These are phyloP conservation scores for Schwanniomyces sp. DNA, from an alignment of 805 yeast species.

Conservation along the genomic window DNA sequence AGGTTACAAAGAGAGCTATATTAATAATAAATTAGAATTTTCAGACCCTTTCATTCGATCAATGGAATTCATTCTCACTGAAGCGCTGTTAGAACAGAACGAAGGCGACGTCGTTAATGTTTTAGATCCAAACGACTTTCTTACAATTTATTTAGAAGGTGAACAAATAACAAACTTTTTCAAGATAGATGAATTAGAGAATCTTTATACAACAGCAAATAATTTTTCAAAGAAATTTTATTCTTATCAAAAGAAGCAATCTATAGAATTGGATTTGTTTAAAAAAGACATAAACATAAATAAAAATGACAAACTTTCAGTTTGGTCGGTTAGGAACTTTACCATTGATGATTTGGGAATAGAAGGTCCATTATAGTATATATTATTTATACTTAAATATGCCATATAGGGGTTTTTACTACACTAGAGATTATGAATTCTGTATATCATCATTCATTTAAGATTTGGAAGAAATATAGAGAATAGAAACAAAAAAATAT, in stretches of 20 bases:
- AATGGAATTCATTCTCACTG: slow-evolving; percentile 24
- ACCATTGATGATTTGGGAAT: background rate
- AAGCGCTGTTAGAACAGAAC: slow-evolving; percentile 1
- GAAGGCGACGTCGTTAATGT: background rate
- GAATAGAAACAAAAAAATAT: background rate
- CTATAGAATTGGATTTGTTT: slow-evolving; percentile 6
- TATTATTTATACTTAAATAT: background rate
- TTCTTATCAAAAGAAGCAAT: background rate
- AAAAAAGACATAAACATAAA: slow-evolving; percentile 5
- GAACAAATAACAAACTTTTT: slow-evolving; percentile 13
- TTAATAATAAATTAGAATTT: slow-evolving; percentile 5
- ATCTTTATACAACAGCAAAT: slow-evolving; percentile 9
- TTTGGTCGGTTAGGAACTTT: slow-evolving; percentile 8
- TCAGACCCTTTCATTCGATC: slow-evolving; percentile 25
- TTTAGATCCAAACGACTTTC: slow-evolving; percentile 10
- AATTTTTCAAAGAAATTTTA: slow-evolving; percentile 1
- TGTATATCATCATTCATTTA: background rate
- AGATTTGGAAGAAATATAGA: too few species aligned
- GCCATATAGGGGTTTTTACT: too few species aligned
- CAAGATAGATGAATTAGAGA: slow-evolving; percentile 11
- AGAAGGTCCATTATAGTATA: background rate
- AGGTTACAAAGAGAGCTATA: slow-evolving; percentile 12
- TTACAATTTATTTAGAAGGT: slow-evolving; percentile 12
- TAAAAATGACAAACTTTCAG: background rate
- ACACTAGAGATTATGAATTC: too few species aligned